phyloP scores from a whole-genome alignment of 2,329 filamentous ascomycete genomes.

The Rhynchosporium secalis region DNA sequence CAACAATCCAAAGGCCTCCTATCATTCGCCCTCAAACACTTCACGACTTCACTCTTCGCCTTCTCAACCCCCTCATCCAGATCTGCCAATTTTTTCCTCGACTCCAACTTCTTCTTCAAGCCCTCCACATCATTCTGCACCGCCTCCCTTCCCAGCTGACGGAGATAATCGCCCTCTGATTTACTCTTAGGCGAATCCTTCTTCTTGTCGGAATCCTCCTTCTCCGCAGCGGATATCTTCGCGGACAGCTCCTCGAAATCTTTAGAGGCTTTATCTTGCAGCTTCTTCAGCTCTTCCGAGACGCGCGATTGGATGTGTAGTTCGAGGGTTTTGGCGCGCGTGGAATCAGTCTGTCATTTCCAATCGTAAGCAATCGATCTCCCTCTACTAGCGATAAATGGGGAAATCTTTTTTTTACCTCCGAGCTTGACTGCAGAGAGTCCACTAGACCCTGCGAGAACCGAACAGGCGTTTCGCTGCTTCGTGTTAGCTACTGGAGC shows the following conservation, averaged over 20 bases:
- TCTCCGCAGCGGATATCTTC: slow-evolving; percentile 49
- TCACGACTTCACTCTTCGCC: slow-evolving; percentile 74
- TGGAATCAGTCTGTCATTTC: slow-evolving; percentile 75
- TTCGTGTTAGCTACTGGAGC: slow-evolving; percentile 15
- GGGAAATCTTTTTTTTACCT: slow-evolving; percentile 57
- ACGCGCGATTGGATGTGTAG: slow-evolving; percentile 87
- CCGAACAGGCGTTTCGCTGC: slow-evolving; percentile 60
- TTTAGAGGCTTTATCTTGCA: slow-evolving; percentile 69
- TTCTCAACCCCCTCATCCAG: slow-evolving; percentile 71
- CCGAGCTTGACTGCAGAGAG: slow-evolving; percentile 77
- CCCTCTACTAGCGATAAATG: not conserved
- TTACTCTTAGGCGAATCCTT: slow-evolving; percentile 20
- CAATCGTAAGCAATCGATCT: slow-evolving; percentile 15
- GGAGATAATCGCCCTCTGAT: slow-evolving; percentile 38
- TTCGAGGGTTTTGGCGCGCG: slow-evolving; percentile 79
- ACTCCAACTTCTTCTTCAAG: slow-evolving; percentile 59
- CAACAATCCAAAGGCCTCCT: slow-evolving; percentile 90
- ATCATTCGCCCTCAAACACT: slow-evolving; percentile 82
- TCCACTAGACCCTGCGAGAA: slow-evolving; percentile 84
- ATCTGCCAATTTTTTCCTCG: slow-evolving; percentile 64
- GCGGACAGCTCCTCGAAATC: slow-evolving; percentile 69
- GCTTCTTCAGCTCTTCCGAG: slow-evolving; percentile 76
- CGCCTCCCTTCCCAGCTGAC: slow-evolving; percentile 45
- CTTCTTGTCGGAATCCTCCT: slow-evolving; percentile 18
- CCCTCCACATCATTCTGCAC: slow-evolving; percentile 61